Conservation (phyloP, 1,139 yeast genomes). For the Debaryomycetaceae sp. region DNA sequence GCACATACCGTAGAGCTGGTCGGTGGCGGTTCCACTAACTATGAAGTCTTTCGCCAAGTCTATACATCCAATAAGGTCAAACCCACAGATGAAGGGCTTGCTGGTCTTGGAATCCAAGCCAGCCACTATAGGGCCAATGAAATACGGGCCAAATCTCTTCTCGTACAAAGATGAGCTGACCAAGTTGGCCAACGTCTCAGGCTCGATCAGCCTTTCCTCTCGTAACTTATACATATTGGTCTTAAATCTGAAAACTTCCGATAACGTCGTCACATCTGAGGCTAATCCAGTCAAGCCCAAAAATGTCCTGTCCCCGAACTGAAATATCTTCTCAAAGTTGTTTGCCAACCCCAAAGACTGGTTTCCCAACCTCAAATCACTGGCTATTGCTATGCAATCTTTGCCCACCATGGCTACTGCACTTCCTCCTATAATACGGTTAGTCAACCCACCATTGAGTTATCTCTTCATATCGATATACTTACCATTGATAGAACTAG, state of each 20-base stretch:
- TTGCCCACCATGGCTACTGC: constrained; percentile 99
- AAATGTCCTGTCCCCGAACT: constrained; percentile 74
- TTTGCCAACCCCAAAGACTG: constrained; percentile 92
- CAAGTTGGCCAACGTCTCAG: constrained; percentile 88
- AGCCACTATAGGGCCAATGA: constrained; percentile 95
- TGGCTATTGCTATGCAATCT: constrained; percentile 96
- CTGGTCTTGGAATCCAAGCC: constrained; percentile 81
- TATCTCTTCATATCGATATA: not conserved
- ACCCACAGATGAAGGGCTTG: constrained; percentile 91
- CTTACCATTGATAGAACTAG: constrained; percentile 44
- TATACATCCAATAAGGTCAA: constrained; percentile 94
- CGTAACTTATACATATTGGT: constrained; percentile 85
- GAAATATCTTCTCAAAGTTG: constrained; percentile 88
- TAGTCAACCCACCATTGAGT: not conserved
- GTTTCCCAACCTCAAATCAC: constrained; percentile 89
- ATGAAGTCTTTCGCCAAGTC: constrained; percentile 94
- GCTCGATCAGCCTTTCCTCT: constrained; percentile 91
- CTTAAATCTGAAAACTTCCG: constrained; percentile 78
- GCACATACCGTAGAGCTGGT: constrained; percentile 97
- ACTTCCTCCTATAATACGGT: constrained; percentile 62
- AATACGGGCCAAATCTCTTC: constrained; percentile 93
- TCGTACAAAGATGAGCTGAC: constrained; percentile 89
- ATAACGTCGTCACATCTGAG: constrained; percentile 83
- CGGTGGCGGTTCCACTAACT: constrained; percentile 96
- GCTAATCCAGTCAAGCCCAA: constrained; percentile 95